Evolutionary conservation across 495 filamentous ascomycete genomes (phyloP), one percentile per base, ranked within the genome.

Genomic region (Aspergillus sparsus): DNA sequence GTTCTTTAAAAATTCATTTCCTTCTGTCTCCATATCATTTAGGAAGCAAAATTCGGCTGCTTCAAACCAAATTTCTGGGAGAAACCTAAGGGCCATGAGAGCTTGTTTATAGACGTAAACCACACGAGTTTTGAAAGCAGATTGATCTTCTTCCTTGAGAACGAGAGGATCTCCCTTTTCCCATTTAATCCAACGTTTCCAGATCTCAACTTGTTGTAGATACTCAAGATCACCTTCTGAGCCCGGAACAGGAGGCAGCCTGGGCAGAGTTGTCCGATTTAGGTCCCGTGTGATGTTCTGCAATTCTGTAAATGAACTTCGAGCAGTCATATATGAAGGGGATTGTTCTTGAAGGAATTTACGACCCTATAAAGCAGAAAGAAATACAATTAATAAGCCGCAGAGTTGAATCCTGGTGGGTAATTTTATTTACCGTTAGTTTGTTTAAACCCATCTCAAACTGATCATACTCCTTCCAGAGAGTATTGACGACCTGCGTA

Each of bases 391-490:
- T 12, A 54, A 39, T 31, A 13, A 12, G 18, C 6, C 27, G 1
- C 27, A 53, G 34, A 33, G 16, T 3, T 27, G 21, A 27, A 27
- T 27, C 21, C 21, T 27, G 21, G 57, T 50, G 35, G 53, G 57
- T 33, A 13, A 46, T 10, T 47, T 41, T 15, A 73, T 74, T 75
- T 79, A 91, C 89, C 42, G 90, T 90, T 55, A 90, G 79, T 73
- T 96, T 98, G 74, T 97, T 97, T 35, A 96, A 73, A 8, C 85
- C 83, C 85, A 92, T 90, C 74, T 98, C 94, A 67, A 98, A 98
- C 65, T 87, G 82, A 73, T 97, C 92, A 67, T 98, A 98, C 68
- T 98, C 93, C 74, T 94, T 96, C 94, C 94, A 98, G 9, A 98
- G 71, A 11, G 78, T 80, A 64, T 92, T 90, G 49, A 94, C 82